Percentiles rank a stretch among this genome's conserved stretches.
Evolutionary conservation across 805 yeast species (phyloP).

Genomic region (Saccharomycopsis guyanensis): DNA sequence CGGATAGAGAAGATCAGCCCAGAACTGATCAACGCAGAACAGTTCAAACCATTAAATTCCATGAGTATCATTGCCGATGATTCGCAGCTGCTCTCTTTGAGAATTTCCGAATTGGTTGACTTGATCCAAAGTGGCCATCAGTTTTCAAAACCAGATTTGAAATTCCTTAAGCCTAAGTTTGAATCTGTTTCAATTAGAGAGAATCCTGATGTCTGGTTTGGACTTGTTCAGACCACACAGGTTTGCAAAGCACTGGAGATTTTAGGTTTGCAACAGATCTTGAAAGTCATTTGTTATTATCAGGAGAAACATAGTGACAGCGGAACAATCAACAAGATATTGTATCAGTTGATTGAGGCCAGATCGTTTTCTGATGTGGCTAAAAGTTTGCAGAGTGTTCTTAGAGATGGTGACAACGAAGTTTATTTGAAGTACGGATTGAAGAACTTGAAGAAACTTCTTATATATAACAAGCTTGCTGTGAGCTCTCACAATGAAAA

Average conservation of each 20-base stretch:
- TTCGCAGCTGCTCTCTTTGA: too few relatives aligned
- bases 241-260: conserved; percentile 9
- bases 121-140: background rate
- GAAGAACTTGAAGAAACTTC: conserved; percentile 2
- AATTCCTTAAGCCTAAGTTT: too few relatives aligned
- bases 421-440: background rate
- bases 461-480: background rate
- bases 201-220: conserved; percentile 1
- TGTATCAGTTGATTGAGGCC: conserved; percentile 9
- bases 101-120: background rate
- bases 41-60: too few relatives aligned
- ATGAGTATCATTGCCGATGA: too few relatives aligned
- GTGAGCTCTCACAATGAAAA: conserved; percentile 3
- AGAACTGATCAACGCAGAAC: too few relatives aligned
- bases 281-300: conserved; percentile 7
- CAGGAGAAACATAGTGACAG: background rate
- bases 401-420: background rate
- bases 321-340: background rate
- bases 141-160: background rate
- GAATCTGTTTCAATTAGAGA: too few relatives aligned
- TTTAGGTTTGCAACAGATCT: conserved; percentile 6
- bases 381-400: conserved; percentile 1
- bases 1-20: too few relatives aligned
- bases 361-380: conserved; percentile 14
- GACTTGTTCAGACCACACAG: background rate